Conservation (phyloP, 2,329 filamentous ascomycete genomes). For the Scytalidium sp. region DNA sequence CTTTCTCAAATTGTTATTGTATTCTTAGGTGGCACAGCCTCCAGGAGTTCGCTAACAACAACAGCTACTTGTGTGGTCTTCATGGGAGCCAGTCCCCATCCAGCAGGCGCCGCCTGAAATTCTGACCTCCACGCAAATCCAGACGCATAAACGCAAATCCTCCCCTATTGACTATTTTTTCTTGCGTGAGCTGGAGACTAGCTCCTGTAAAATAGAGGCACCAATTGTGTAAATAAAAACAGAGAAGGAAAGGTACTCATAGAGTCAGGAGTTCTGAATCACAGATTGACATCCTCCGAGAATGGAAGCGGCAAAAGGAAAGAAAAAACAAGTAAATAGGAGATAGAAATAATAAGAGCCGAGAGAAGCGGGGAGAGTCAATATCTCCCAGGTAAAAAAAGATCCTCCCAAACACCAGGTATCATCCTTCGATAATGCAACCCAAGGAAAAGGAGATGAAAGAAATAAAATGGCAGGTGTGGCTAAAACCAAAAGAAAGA, state of each 20-base stretch:
- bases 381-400: no score
- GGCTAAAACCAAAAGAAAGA: constrained; percentile 6
- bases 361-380: no score
- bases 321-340: constrained; percentile 3
- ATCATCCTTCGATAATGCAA: constrained; percentile 27
- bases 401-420: constrained; percentile 24
- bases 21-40: background rate
- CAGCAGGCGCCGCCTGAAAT: constrained; percentile 14
- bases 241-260: constrained; percentile 4
- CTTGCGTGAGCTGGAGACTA: constrained; percentile 25
- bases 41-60: background rate
- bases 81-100: background rate
- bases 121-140: background rate
- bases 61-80: background rate
- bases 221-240: constrained; percentile 7
- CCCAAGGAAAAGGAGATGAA: constrained; percentile 6
- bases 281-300: constrained; percentile 17
- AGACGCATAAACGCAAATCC: background rate
- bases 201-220: constrained; percentile 20
- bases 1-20: no score
- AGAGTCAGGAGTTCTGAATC: constrained; percentile 12
- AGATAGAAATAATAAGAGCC: constrained; percentile 6
- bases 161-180: constrained; percentile 17
- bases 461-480: constrained; percentile 6
- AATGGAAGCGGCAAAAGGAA: constrained; percentile 3